Evolutionary conservation across 1,139 yeast species (phyloP).

Genomic region (Saccharomyces hybrid): DNA sequence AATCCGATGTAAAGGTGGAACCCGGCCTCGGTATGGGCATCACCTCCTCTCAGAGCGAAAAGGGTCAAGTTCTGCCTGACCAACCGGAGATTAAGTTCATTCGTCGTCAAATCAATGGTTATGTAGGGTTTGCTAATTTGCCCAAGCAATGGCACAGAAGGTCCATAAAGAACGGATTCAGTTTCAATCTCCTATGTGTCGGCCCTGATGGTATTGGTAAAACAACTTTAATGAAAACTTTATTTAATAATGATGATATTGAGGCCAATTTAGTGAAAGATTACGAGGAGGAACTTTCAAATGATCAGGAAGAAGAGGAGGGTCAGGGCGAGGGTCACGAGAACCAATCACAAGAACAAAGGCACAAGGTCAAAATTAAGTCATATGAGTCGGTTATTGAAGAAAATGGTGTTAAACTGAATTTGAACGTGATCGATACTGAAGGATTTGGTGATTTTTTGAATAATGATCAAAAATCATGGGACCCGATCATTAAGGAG

Average conservation of each 20-base stretch:
- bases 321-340: conserved; percentile 21
- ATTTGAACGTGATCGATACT: conserved; percentile 77
- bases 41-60: not conserved
- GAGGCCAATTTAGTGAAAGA: conserved; percentile 4
- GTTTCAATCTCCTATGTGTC: conserved; percentile 78
- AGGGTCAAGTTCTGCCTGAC: conserved; percentile 28
- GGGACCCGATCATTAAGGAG: conserved; percentile 92
- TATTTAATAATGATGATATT: conserved; percentile 65
- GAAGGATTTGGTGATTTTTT: conserved; percentile 93
- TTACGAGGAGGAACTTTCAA: conserved; percentile 4
- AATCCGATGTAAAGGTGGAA: conserved; percentile 1
- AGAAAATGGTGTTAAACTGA: conserved; percentile 87
- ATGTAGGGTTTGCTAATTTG: conserved; percentile 94
- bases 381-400: conserved; percentile 68
- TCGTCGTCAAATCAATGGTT: conserved; percentile 78
- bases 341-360: conserved; percentile 12
- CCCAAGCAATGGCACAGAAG: conserved; percentile 99
- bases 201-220: conserved; percentile 94
- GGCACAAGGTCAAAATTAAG: conserved; percentile 48
- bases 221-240: conserved; percentile 82
- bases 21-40: conserved; percentile 5
- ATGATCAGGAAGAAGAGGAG: conserved; percentile 10
- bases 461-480: conserved; percentile 69
- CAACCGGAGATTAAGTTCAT: conserved; percentile 45
- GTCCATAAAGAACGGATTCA: conserved; percentile 89